Evolutionary conservation across 2,329 filamentous ascomycete genomes (phyloP).

Genomic region (Dendryphion nanum): DNA sequence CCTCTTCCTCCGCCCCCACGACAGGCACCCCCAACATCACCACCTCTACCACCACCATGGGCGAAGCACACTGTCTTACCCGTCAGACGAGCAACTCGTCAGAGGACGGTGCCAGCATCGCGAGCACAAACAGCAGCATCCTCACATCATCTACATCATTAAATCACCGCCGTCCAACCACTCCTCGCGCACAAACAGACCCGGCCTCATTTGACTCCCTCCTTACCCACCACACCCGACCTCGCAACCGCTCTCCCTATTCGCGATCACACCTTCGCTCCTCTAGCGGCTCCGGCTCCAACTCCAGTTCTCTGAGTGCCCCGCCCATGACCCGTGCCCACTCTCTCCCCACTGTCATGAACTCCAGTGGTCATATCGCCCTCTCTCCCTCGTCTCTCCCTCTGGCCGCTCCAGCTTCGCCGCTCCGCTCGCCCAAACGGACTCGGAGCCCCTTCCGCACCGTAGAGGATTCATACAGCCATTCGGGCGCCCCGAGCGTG

Average conservation of each 20-base stretch:
- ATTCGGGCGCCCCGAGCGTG: slow-evolving; percentile 35
- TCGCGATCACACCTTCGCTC: slow-evolving; percentile 47
- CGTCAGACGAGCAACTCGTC: slow-evolving; percentile 25
- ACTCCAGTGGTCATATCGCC: slow-evolving; percentile 28
- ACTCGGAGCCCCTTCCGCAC: slow-evolving; percentile 39
- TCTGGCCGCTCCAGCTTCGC: slow-evolving; percentile 35
- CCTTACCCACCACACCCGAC: slow-evolving; percentile 27
- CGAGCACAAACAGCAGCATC: too few species aligned
- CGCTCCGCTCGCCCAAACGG: slow-evolving; percentile 44
- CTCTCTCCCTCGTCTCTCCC: slow-evolving; percentile 34
- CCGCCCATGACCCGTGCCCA: slow-evolving; percentile 50
- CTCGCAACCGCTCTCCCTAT: slow-evolving; percentile 50
- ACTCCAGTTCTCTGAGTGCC: slow-evolving; percentile 39
- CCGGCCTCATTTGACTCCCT: slow-evolving; percentile 32
- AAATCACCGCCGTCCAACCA: slow-evolving; percentile 27
- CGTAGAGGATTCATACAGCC: slow-evolving; percentile 23
- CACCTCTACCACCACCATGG: slow-evolving; percentile 14
- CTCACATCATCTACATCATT: too few species aligned
- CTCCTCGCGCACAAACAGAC: slow-evolving; percentile 40
- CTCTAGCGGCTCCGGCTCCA: slow-evolving; percentile 41
- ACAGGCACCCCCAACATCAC: background rate
- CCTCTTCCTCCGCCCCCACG: too few species aligned
- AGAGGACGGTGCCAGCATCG: slow-evolving; percentile 21
- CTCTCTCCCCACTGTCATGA: slow-evolving; percentile 45
- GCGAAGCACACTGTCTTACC: slow-evolving; percentile 18